phyloP scores from a whole-genome alignment of 192 early-diverging fungal species.

The Powellomyces hirtus region DNA sequence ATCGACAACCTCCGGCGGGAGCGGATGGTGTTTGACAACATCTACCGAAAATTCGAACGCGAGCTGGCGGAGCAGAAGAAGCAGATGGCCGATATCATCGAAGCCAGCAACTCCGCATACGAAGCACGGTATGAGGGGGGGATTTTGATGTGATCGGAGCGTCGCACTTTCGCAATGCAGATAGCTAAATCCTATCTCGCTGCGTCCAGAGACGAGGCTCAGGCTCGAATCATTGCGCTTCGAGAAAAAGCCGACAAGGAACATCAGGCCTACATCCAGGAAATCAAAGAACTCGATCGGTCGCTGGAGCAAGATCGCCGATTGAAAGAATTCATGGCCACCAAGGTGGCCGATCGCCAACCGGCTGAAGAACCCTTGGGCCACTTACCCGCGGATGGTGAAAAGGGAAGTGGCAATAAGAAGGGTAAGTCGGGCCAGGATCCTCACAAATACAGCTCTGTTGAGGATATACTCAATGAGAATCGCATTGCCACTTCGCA shows the following conservation, averaged over 20 bases:
- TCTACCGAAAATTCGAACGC: conserved; percentile 56
- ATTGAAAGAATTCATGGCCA: conserved; percentile 63
- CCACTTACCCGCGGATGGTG: neutral
- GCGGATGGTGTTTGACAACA: conserved; percentile 58
- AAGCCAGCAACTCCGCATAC: conserved; percentile 58
- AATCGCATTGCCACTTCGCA: conserved; percentile 4
- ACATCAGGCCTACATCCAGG: conserved; percentile 61
- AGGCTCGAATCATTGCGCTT: conserved; percentile 52
- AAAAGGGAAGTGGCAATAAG: neutral
- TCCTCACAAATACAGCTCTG: too few species aligned
- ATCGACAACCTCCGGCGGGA: conserved; percentile 60
- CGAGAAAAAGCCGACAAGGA: conserved; percentile 64
- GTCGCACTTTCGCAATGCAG: neutral
- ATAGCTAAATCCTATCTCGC: too few species aligned
- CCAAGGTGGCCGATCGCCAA: conserved; percentile 51
- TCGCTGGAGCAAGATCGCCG: conserved; percentile 56
- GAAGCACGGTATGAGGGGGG: conserved; percentile 46
- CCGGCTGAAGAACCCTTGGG: conserved; percentile 6
- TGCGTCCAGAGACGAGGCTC: conserved; percentile 63
- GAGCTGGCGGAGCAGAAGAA: conserved; percentile 60
- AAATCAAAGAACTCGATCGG: conserved; percentile 62
- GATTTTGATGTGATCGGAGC: neutral
- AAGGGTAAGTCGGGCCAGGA: too few species aligned
- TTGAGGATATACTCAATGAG: too few species aligned
- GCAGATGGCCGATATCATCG: conserved; percentile 63